Base-by-base conservation (phyloP, 768 basidiomycete species). In the Pleurotus platypus region DNA sequence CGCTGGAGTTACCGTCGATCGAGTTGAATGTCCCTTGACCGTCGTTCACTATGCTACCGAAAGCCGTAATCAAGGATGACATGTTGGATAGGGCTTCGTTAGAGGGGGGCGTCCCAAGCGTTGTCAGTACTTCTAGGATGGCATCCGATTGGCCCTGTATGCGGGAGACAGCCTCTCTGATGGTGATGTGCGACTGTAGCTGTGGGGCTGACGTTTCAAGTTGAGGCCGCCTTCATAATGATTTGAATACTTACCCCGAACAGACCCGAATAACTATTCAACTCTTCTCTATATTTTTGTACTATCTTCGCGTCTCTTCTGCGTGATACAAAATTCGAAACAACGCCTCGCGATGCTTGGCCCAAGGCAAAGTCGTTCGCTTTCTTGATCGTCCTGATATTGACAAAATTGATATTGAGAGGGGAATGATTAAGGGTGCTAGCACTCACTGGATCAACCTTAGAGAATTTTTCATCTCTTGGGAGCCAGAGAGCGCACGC, bases 141-240 rank as follows among this genome's bases (percentile, higher is more conserved):
- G 56, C 46, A 35, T 54, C 37, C 16, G 56, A 4, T 5, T 56
- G 35, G 16, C 50, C 53, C 7, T 60, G 57, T 16, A 66, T 57
- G 26, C 59, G 45, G 2, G 62, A 60, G 43, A 66, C 63, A 18
- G 40, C 62, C 20, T 66, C 63, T 38, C 66, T 64, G 18, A 67
- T 61, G 3, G 58, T 54, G 26, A 67, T 66, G 30, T 48, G 61
- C 8, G 66, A 64, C 49, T 60, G 64, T 35, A 66, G 54, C 64
- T 66, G 46, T 3, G 12, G 5, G 20, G 5, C 18, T 26, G 12
- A 50, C 26, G 5, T 30, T 6, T 35, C 38, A 13, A 51, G 7
- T 16, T 22, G 15, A 22, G 15, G 4, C 27, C 6, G 3, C 38
- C 15, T 26, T 4, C 15, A 3, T 2, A 20, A 30, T 43, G 38